Conservation (phyloP, 2,329 filamentous ascomycete genomes). For the Fusarium pseudograminearum region DNA sequence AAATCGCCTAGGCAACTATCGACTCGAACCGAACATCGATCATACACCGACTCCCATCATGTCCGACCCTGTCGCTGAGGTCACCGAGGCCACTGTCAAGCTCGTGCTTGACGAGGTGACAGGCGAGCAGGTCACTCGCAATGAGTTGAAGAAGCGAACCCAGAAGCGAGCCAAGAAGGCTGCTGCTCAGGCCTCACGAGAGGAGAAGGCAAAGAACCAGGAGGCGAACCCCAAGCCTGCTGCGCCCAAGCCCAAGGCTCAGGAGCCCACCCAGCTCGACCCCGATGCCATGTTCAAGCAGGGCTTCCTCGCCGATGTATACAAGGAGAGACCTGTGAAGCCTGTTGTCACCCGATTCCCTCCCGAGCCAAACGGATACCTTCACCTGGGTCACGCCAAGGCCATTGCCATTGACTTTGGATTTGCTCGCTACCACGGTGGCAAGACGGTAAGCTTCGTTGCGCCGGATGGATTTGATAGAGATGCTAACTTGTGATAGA, state of each 20-base stretch:
- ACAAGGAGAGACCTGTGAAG: slow-evolving; percentile 72
- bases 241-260: slow-evolving; percentile 60
- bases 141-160: slow-evolving; percentile 71
- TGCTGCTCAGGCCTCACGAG: slow-evolving; percentile 63
- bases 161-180: slow-evolving; percentile 71
- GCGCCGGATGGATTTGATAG: not conserved
- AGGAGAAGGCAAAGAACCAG: slow-evolving; percentile 50
- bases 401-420: slow-evolving; percentile 97
- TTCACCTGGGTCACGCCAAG: slow-evolving; percentile 95
- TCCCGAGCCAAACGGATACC: slow-evolving; percentile 90
- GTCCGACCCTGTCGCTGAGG: slow-evolving; percentile 46
- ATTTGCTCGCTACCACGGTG: slow-evolving; percentile 86
- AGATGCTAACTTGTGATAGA: slow-evolving; percentile 42
- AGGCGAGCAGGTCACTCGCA: slow-evolving; percentile 74
- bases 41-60: slow-evolving; percentile 24
- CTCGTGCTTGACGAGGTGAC: slow-evolving; percentile 72
- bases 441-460: slow-evolving; percentile 59
- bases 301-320: slow-evolving; percentile 80
- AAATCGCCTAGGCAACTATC: slow-evolving; percentile 7
- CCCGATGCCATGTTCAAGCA: slow-evolving; percentile 81
- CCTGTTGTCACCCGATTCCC: slow-evolving; percentile 79
- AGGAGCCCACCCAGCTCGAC: slow-evolving; percentile 59
- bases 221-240: slow-evolving; percentile 47
- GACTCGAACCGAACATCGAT: slow-evolving; percentile 9
- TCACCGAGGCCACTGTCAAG: slow-evolving; percentile 58